Evolutionary conservation across 1,284 basidiomycete species (phyloP), one percentile per base, ranked within the genome.

Genomic region (Mycena citricolor): DNA sequence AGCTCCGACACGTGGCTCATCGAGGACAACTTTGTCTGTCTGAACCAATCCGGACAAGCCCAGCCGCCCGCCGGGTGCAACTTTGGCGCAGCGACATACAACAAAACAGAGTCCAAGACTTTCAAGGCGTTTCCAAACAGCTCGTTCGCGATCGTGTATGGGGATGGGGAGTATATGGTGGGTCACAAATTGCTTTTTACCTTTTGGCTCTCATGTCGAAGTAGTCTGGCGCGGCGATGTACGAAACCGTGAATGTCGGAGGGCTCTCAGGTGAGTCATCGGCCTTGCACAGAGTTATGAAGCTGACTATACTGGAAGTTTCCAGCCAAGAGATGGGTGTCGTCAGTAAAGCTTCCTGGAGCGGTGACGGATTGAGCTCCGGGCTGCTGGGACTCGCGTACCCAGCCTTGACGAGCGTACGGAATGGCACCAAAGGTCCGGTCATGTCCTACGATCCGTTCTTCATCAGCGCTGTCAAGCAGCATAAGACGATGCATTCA

Each of bases 1-100:
- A 59, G 57, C 20, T 58, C 57, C 6, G 59, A 61, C 31, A 57
- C 56, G 4, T 61, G 57, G 56, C 42, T 56, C 1, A 42, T 44
- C n/a, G 17, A 55, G 44, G 41, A 50, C 21, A 57, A 54, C 21
- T 61, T 58, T 44, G 33, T 39, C 12, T 61, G 59, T 45, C 50
- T 56, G 42, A 42, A 50, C 24, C 51, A 56, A 14, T 25, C 32
- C 17, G 36, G 39, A n/a, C 25, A 25, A 3, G 19, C 39, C 38
- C 16, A 33, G 5, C 17, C 54, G 4, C 39, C 36, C 17, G 26
- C 39, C 5, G 45, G 42, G 2, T 61, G 59, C 32, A 45, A 28
- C 1, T 61, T 61, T 41, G 57, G 59, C 14, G 40, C 51, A 10
- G n/a, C 43, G 1, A 54, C 53, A 3, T 61, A 56, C 35, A 43